These are phyloP conservation scores for Penicillium tannophilum DNA, from an alignment of 495 filamentous ascomycete genomes.

Conservation along the genomic window DNA sequence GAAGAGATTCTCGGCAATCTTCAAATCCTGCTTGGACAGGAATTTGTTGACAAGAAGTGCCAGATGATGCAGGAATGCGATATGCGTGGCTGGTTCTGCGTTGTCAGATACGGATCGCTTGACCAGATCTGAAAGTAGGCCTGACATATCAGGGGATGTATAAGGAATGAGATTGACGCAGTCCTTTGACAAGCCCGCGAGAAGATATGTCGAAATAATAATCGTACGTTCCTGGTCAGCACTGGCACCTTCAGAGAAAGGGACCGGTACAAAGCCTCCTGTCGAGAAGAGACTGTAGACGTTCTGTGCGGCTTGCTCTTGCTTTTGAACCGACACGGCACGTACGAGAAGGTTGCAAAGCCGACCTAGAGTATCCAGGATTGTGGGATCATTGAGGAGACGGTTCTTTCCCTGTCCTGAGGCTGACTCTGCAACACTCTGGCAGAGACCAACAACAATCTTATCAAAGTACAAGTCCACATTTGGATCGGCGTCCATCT, in stretches of 20 bases:
- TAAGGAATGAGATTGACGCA: constrained; percentile 31
- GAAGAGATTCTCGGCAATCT: constrained; percentile 33
- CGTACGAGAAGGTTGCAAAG: constrained; percentile 63
- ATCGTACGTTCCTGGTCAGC: constrained; percentile 50
- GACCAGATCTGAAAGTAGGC: constrained; percentile 45
- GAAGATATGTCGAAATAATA: constrained; percentile 62
- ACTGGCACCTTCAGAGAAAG: constrained; percentile 36
- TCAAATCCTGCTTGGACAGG: constrained; percentile 49
- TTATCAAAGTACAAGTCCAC: constrained; percentile 62
- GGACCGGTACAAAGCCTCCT: constrained; percentile 40
- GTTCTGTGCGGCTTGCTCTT: constrained; percentile 56
- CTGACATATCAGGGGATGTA: constrained; percentile 35
- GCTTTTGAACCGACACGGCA: constrained; percentile 53
- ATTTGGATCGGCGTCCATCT: constrained; percentile 50
- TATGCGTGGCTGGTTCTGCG: constrained; percentile 43
- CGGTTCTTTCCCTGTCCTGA: constrained; percentile 39
- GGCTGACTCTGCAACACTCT: constrained; percentile 45
- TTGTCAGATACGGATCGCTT: constrained; percentile 34
- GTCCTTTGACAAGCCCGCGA: constrained; percentile 58
- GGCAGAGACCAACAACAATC: constrained; percentile 56
- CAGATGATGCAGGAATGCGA: constrained; percentile 60
- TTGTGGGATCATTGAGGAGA: constrained; percentile 55
- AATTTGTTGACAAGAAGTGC: constrained; percentile 70
- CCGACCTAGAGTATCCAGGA: constrained; percentile 64
- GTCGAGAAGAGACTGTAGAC: constrained; percentile 58